phyloP scores from a whole-genome alignment of 1,284 basidiomycete species.

The Tylopilus sp. region DNA sequence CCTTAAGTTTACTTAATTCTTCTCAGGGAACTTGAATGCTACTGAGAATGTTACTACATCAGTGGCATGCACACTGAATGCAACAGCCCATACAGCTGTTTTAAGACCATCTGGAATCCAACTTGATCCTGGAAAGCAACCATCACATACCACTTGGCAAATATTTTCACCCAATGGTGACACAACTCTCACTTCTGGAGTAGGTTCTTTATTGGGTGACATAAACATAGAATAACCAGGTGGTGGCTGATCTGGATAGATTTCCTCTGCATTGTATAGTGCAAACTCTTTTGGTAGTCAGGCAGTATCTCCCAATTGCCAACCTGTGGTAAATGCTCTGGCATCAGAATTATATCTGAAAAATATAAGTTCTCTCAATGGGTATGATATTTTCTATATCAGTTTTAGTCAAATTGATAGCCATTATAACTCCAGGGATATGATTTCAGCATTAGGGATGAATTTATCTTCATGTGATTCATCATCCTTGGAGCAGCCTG shows the following conservation, averaged over 20 bases:
- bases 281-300: too few relatives aligned
- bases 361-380: background rate
- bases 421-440: too few relatives aligned
- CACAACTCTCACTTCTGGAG: background rate
- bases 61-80: background rate
- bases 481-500: background rate
- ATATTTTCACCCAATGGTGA: background rate
- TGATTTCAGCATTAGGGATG: background rate
- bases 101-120: background rate
- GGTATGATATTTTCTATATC: background rate
- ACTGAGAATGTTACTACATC: background rate
- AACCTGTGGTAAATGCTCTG: constrained; percentile 1
- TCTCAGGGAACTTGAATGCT: background rate
- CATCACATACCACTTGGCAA: background rate
- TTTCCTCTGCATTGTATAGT: background rate
- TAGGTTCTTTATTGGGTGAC: too few relatives aligned
- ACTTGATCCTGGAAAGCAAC: background rate
- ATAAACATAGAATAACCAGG: background rate
- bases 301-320: background rate
- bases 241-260: background rate
- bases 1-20: too few relatives aligned
- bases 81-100: background rate
- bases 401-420: too few relatives aligned
- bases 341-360: too few relatives aligned
- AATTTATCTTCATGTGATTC: background rate